Evolutionary conservation across 2,329 filamentous ascomycete genomes (phyloP), one percentile per base, ranked within the genome.

Genomic region (Sarocladiaceae sp.): DNA sequence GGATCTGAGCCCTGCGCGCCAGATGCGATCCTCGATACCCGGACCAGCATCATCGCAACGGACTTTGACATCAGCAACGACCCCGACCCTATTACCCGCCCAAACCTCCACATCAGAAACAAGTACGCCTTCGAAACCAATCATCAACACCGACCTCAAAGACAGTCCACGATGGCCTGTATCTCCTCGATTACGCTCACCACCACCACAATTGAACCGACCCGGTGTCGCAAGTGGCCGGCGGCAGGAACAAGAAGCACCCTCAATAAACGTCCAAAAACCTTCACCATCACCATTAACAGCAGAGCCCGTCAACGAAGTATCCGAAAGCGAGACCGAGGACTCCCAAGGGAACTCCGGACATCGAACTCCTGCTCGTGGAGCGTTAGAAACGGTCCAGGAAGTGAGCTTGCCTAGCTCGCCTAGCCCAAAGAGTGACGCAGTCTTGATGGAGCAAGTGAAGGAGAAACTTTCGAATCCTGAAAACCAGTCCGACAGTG

Each of bases 341-440:
- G 80, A 83, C 35, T 57, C 64, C 11, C 67, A 73, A 35, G 59
- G 60, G 40, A 68, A 70, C 40, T 71, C 79, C 18, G 82, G 82
- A 48, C 73, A 81, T 71, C 73, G 78, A 64, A 82, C 83, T 17
- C 82, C 83, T 20, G 78, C 75, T 29, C 75, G 78, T 50, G 83
- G 85, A 47, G 82, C 82, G 46, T 73, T 97, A 53, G 93, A 96
- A 70, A 97, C 94, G 0, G 93, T 97, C 15, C 88, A 96, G 65
- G 93, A 97, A 75, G 85, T 87, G 51, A 94, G 90, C 70, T 81
- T 90, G 55, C 84, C 87, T 39, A 84, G 83, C 48, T 88, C 88
- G 1, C 87, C 89, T 62, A 75, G 68, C 60, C 71, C 70, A 48
- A 66, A 64, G 28, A 60, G 71, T 55, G 73, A 76, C 54, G 68